Evolutionary conservation across 208 protist genomes (phyloP).

Genomic region (Phytomonas serpens): DNA sequence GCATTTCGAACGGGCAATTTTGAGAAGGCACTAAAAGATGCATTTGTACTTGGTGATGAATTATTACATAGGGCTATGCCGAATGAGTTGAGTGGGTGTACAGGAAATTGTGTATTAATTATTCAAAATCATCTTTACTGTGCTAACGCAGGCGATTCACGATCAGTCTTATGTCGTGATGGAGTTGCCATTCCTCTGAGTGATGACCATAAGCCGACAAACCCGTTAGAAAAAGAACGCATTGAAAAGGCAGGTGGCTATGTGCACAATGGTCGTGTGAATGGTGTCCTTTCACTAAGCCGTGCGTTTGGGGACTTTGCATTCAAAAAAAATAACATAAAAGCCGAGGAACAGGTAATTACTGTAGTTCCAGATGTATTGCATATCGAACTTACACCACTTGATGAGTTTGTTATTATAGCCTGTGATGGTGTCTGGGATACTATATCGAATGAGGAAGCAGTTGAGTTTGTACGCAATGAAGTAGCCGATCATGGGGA

Average conservation of each 20-base stretch:
- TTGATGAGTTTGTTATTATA: constrained; percentile 90
- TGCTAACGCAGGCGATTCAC: constrained; percentile 91
- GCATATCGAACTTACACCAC: constrained; percentile 65
- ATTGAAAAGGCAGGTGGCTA: constrained; percentile 86
- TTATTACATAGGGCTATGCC: constrained; percentile 65
- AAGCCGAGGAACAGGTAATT: constrained; percentile 68
- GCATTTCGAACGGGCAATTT: constrained; percentile 56
- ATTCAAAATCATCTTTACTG: constrained; percentile 89
- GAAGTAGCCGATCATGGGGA: constrained; percentile 78
- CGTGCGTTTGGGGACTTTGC: constrained; percentile 93
- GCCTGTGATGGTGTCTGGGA: constrained; percentile 93
- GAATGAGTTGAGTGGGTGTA: constrained; percentile 74
- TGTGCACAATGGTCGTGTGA: constrained; percentile 89
- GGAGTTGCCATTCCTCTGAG: constrained; percentile 87
- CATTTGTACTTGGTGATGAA: constrained; percentile 61
- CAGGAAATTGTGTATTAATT: constrained; percentile 73
- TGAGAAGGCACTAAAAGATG: constrained; percentile 57
- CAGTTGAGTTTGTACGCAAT: constrained; percentile 83
- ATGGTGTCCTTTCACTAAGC: constrained; percentile 92
- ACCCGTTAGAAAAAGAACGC: constrained; percentile 68
- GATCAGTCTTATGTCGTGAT: constrained; percentile 79
- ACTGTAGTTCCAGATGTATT: constrained; percentile 65
- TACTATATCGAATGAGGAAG: constrained; percentile 86
- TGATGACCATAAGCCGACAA: constrained; percentile 93
- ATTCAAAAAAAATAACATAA: constrained; percentile 78